Conservation (phyloP, 345 rosid genomes). For the Leavenworthia alabamica region DNA sequence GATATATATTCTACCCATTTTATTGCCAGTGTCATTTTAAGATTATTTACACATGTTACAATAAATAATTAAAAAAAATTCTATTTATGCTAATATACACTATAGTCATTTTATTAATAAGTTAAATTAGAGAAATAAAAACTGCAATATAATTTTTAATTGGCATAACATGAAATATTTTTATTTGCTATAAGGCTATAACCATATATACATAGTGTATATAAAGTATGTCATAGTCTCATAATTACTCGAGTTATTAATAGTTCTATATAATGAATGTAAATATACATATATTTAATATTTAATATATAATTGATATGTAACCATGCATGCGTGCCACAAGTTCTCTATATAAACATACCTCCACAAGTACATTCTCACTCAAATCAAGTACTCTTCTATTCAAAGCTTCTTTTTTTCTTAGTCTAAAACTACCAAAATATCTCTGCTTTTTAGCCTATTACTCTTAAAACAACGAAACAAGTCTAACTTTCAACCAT, state of each 20-base stretch:
- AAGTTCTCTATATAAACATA: conserved; percentile 1
- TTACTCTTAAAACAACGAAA: background rate
- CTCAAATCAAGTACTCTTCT: background rate
- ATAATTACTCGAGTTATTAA: background rate
- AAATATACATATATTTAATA: background rate
- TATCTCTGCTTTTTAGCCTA: background rate
- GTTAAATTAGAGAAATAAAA: background rate
- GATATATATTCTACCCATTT: background rate
- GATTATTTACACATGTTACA: background rate
- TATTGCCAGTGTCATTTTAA: background rate
- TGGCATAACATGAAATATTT: background rate
- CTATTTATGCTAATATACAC: background rate
- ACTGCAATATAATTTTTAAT: background rate
- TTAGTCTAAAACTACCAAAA: conserved; percentile 2
- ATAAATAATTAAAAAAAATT: background rate
- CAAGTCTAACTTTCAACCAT: background rate
- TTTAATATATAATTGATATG: background rate
- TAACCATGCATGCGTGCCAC: conserved; percentile 18
- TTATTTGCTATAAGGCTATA: too few species aligned
- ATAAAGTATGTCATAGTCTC: background rate
- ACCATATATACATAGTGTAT: background rate
- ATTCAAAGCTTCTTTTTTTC: background rate
- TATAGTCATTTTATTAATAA: background rate
- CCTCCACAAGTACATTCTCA: conserved; percentile 9
- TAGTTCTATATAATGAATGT: background rate